Base-by-base conservation (phyloP, 2,329 filamentous ascomycete species). In the Claviceps sp. region DNA sequence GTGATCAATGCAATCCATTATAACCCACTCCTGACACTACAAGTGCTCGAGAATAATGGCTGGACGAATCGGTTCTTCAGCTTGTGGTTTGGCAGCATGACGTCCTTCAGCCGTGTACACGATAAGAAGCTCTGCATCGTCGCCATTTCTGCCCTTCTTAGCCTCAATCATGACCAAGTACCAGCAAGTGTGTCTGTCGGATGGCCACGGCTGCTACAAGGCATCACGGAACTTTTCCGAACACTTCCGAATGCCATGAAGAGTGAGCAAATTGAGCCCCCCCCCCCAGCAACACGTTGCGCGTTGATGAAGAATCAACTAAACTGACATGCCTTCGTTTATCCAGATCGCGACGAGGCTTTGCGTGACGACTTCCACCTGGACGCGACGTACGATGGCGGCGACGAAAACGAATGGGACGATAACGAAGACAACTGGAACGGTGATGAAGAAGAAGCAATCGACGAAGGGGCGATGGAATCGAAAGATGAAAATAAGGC, bases 51-150 rank as follows among this genome's bases (percentile, higher is more conserved):
- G 71, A 72, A 77, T 50, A 91, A 94, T 62, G 85, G 82, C 54
- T 96, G 90, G 91, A 97, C 93, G 6, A 97, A 97, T 71, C 94
- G 94, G 65, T 98, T 98, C 73, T 98, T 98, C 75, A 95, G 88
- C 69, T 73, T 94, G 53, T 98, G 93, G 93, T 98, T 98, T 68
- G 88, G 88, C 43, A 94, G 84, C 71, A 98, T 98, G 72, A 86
- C 95, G 56, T 84, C 81, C 62, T 97, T 98, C 71, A 86, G 82
- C 50, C 80, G 93, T 43, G 93, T 98, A 2, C 93, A 98, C 66
- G 93, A 98, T 74, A 98, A 98, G 79, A 98, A 96, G 75, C 76
- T 98, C 26, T 96, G 88, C 56, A 96, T 98, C 60, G 87, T 90
- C 17, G 91, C 90, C 46, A 97, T 98, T 60, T 85, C 87, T 53